Evolutionary conservation across 306 rosid genomes (phyloP), one percentile per base, ranked within the genome.

Genomic region (Acacia crassicarpa): DNA sequence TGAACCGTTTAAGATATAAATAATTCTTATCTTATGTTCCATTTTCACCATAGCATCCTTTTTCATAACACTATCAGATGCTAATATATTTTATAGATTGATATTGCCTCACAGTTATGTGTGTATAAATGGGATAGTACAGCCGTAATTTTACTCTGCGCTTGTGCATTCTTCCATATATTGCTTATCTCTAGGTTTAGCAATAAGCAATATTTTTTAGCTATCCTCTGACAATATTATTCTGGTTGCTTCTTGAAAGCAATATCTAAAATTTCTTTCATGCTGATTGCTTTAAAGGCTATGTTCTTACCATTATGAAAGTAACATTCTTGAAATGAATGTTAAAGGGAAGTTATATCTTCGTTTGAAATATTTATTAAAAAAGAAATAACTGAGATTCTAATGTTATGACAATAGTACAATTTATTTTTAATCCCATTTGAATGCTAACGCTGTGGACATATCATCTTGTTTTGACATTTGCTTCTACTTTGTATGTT

Each of bases 401-500:
- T 67, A 25, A 62, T 33, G 74, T 58, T 77, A 41, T 67, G 46
- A 33, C 56, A 61, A 81, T 67, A 5, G 58, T 51, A 66, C 74
- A 67, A 69, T 67, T 67, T 13, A 11, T 74, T 53, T 69, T 11
- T 74, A 27, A 20, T 9, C 40, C 43, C 48, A 13, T 74, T 32
- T 19, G 32, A 71, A 44, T 70, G 84, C 62, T 58, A 70, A 22
- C 19, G 3, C 61, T 79, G 22, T 69, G 61, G 67, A 87, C 20
- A 30, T 72, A 17, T 35, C 41, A 54, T 76, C 20, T 41, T 73
- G 63, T 67, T 67, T 73, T 51, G 46, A 17, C 56, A 80, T 80
- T 83, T 76, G 80, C 79, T 76, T 33, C 10, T 72, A 66, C 76
- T 75, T 40, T 49, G 25, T 65, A 10, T 83, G 77, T 80, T 81